Evolutionary conservation across 805 yeast genomes (phyloP).

Genomic region (Candida coquimbonensis): DNA sequence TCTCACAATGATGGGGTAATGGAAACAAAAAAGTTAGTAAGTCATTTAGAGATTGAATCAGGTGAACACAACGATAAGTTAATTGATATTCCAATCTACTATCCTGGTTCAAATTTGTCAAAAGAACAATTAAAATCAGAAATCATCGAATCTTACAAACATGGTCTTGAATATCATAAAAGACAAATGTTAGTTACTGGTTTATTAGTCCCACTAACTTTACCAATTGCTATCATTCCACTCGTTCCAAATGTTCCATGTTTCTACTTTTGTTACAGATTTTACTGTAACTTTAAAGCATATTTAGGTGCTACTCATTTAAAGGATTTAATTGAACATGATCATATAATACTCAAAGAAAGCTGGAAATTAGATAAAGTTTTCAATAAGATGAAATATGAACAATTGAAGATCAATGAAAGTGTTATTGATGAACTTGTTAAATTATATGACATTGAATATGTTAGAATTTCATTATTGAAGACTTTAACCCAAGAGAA

Average conservation of each 20-base stretch:
- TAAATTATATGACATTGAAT: slow-evolving; percentile 37
- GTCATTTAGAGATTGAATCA: slow-evolving; percentile 10
- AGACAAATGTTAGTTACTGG: slow-evolving; percentile 48
- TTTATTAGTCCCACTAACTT: slow-evolving; percentile 62
- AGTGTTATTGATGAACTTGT: slow-evolving; percentile 40
- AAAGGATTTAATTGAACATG: slow-evolving; percentile 41
- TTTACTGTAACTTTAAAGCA: slow-evolving; percentile 82
- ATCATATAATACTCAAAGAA: slow-evolving; percentile 31
- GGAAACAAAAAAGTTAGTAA: slow-evolving; percentile 1
- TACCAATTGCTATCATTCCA: slow-evolving; percentile 78
- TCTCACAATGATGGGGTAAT: not conserved
- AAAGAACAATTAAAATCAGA: slow-evolving; percentile 28
- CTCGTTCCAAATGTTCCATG: slow-evolving; percentile 92
- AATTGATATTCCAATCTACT: slow-evolving; percentile 39
- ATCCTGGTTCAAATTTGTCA: slow-evolving; percentile 35
- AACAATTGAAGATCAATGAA: slow-evolving; percentile 35
- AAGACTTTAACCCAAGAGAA: slow-evolving; percentile 41
- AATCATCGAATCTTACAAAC: slow-evolving; percentile 34
- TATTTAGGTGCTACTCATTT: slow-evolving; percentile 67
- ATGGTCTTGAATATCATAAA: slow-evolving; percentile 45
- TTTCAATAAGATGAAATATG: slow-evolving; percentile 7
- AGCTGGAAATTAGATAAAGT: slow-evolving; percentile 27
- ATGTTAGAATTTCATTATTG: slow-evolving; percentile 35
- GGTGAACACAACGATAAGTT: slow-evolving; percentile 19
- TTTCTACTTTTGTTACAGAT: slow-evolving; percentile 71